A percentile compares a stretch with the other conserved stretches of the same genome.
Conservation (phyloP, 331 rosid genomes). For the Telfairia occidentalis region DNA sequence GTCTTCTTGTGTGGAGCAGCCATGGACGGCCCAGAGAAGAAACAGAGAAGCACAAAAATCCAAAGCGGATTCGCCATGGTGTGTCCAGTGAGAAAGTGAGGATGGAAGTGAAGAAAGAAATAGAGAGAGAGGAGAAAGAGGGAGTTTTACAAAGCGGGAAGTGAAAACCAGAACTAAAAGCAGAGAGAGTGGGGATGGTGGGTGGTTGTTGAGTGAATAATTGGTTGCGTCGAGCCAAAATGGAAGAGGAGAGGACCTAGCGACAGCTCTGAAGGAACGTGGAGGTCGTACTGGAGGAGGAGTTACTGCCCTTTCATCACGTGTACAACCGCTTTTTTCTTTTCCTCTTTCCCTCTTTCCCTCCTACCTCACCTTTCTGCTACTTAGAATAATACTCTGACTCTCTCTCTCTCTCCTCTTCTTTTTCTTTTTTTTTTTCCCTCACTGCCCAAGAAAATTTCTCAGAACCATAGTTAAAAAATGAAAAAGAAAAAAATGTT, state of each 20-base stretch:
- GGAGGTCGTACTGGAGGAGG: not conserved
- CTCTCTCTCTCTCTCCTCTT: too few relatives aligned
- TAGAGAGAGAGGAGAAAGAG: not conserved
- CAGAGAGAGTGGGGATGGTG: not conserved
- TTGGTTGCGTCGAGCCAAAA: not conserved
- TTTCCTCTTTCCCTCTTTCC: not conserved
- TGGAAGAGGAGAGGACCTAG: not conserved
- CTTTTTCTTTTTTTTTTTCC: not conserved
- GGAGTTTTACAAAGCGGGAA: not conserved
- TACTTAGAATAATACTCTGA: not conserved
- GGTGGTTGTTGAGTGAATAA: not conserved
- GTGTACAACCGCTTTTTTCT: not conserved
- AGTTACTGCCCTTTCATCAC: constrained; percentile 5
- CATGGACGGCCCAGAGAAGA: constrained; percentile 6
- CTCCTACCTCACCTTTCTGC: not conserved
- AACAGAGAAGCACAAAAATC: constrained; percentile 16
- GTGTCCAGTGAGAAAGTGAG: not conserved
- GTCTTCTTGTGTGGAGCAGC: constrained; percentile 22
- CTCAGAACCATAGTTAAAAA: too few relatives aligned
- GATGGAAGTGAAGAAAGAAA: not conserved
- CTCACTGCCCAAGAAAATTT: not conserved
- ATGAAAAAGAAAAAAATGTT: too few relatives aligned
- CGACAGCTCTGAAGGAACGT: constrained; percentile 4
- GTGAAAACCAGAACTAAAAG: not conserved
- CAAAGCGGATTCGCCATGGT: not conserved